phyloP scores from a whole-genome alignment of 805 yeast genomes.

The Saccharomyces kudriavzevii region DNA sequence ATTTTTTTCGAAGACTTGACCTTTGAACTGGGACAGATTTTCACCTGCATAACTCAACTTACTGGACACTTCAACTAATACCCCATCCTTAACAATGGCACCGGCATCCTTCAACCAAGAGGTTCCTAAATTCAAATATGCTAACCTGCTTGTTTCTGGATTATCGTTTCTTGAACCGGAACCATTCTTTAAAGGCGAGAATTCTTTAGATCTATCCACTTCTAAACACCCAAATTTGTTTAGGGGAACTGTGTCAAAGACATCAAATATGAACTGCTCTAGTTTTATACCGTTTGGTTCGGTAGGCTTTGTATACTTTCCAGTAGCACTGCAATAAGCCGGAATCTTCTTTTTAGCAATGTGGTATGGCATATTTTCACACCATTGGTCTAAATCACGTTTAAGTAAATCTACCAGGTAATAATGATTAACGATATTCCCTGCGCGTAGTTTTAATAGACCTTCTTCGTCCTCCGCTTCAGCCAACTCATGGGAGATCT shows the following conservation, averaged over 20 bases:
- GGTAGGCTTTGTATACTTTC: constrained; percentile 49
- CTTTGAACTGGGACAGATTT: constrained; percentile 51
- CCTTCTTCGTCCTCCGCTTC: constrained; percentile 54
- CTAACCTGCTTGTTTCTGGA: constrained; percentile 69
- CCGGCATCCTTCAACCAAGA: constrained; percentile 69
- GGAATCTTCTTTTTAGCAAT: constrained; percentile 88
- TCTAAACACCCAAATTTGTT: constrained; percentile 81
- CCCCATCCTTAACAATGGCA: constrained; percentile 43
- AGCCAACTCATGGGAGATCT: constrained; percentile 69
- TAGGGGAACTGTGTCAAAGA: constrained; percentile 70
- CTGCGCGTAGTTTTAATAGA: constrained; percentile 74
- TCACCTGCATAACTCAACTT: constrained; percentile 69
- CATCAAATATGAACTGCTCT: constrained; percentile 96
- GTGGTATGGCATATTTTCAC: constrained; percentile 76
- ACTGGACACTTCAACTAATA: constrained; percentile 69
- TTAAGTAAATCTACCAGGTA: constrained; percentile 72
- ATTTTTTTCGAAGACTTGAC: constrained; percentile 31
- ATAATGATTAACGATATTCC: constrained; percentile 94
- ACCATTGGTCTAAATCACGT: constrained; percentile 59
- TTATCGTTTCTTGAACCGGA: constrained; percentile 76
- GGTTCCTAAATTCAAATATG: constrained; percentile 59
- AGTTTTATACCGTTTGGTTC: constrained; percentile 85
- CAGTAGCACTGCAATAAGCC: constrained; percentile 40
- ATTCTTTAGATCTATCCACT: constrained; percentile 77
- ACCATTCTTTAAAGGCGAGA: constrained; percentile 90